Evolutionary conservation across 1,139 yeast genomes (phyloP).

Genomic region (Kodamaea fungicola): DNA sequence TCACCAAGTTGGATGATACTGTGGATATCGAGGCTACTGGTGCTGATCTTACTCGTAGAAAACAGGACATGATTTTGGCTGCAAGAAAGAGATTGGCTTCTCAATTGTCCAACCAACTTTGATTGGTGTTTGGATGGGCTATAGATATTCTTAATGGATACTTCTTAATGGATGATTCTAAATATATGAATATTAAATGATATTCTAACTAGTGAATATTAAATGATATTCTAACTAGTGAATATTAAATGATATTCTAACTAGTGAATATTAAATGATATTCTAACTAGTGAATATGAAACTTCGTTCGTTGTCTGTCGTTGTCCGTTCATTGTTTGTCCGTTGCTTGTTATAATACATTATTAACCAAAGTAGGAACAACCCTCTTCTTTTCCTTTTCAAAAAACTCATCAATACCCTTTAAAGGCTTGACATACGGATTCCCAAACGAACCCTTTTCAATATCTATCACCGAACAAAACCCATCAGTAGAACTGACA

Average conservation of each 20-base stretch:
- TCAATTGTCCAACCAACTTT: constrained; percentile 28
- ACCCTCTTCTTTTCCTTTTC: constrained; percentile 5
- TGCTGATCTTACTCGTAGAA: constrained; percentile 17
- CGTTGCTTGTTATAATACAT: constrained; percentile 15
- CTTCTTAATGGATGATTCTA: too few species aligned
- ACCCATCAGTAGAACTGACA: constrained; percentile 91
- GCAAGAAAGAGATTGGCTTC: constrained; percentile 42
- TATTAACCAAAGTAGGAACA: constrained; percentile 2
- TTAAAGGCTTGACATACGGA: neutral
- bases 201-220: too few species aligned
- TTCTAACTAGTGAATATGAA: too few species aligned
- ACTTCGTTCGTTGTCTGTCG: too few species aligned
- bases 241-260: too few species aligned
- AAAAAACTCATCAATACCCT: constrained; percentile 9
- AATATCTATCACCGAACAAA: constrained; percentile 67
- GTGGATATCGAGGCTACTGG: constrained; percentile 14
- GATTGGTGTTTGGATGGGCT: too few species aligned
- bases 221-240: too few species aligned
- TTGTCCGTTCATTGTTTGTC: too few species aligned
- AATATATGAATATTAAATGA: too few species aligned
- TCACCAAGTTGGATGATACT: constrained; percentile 12
- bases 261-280: too few species aligned
- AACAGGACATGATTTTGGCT: constrained; percentile 42
- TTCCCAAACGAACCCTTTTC: constrained; percentile 53
- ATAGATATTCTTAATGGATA: too few species aligned